Evolutionary conservation across 1,139 yeast genomes (phyloP).

Genomic region (Scheffersomyces titani): DNA sequence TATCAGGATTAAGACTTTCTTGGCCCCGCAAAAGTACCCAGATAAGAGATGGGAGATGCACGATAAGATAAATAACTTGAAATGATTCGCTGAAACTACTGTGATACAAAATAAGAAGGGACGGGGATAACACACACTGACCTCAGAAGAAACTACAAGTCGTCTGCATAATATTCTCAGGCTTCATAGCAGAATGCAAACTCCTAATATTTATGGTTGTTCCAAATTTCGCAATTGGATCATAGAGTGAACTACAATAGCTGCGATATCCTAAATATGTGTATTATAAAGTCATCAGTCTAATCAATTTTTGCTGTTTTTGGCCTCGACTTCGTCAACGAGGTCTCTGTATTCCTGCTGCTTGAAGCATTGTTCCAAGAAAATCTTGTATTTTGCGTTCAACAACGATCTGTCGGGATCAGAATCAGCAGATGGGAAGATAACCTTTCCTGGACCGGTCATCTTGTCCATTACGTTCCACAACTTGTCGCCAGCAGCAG

Average conservation of each 20-base stretch:
- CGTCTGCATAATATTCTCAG: too few species aligned
- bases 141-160: too few species aligned
- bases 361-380: constrained; percentile 81
- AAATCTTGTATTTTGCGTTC: constrained; percentile 76
- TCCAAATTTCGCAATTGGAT: background rate
- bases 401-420: constrained; percentile 72
- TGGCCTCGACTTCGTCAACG: constrained; percentile 61
- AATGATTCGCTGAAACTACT: background rate
- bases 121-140: too few species aligned
- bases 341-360: constrained; percentile 74
- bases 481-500: constrained; percentile 53
- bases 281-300: background rate
- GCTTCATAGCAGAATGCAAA: too few species aligned
- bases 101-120: background rate
- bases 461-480: constrained; percentile 87
- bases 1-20: background rate
- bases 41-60: background rate
- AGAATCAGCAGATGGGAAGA: constrained; percentile 59
- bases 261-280: background rate
- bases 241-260: background rate
- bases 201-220: background rate
- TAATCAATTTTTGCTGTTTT: constrained; percentile 16
- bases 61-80: too few species aligned
- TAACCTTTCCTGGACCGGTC: constrained; percentile 82
- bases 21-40: background rate